Conservation (phyloP, 2,329 filamentous ascomycete genomes). For the Alternaria tenuissima region DNA sequence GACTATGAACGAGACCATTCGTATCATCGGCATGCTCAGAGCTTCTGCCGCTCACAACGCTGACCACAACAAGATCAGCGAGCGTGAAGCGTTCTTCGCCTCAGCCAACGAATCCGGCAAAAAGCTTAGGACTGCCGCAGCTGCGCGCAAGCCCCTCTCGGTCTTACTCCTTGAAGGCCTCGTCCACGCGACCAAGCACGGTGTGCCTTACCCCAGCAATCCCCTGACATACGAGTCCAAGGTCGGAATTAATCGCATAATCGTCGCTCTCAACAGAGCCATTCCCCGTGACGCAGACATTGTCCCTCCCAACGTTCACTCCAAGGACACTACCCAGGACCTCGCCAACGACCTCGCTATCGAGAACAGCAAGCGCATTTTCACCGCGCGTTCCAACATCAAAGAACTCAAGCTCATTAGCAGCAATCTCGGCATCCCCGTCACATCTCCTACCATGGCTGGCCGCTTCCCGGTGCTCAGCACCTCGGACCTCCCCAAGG, state of each 20-base stretch:
- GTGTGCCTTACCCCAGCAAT: slow-evolving; percentile 17
- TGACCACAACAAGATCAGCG: slow-evolving; percentile 29
- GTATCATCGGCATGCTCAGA: slow-evolving; percentile 35
- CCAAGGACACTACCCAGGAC: slow-evolving; percentile 20
- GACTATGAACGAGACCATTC: slow-evolving; percentile 34
- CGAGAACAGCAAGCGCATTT: slow-evolving; percentile 32
- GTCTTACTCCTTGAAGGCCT: slow-evolving; percentile 29
- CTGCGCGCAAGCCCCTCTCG: slow-evolving; percentile 14
- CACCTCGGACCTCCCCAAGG: slow-evolving; percentile 62
- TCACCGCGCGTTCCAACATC: slow-evolving; percentile 21
- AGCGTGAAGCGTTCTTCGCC: slow-evolving; percentile 10
- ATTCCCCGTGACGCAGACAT: slow-evolving; percentile 9
- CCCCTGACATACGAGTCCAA: slow-evolving; percentile 26
- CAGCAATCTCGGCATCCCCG: slow-evolving; percentile 2
- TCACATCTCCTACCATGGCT: slow-evolving; percentile 32
- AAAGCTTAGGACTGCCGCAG: slow-evolving; percentile 10
- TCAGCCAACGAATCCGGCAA: slow-evolving; percentile 1
- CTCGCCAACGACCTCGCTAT: slow-evolving; percentile 31
- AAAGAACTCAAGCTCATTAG: slow-evolving; percentile 9
- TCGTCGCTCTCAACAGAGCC: slow-evolving; percentile 26
- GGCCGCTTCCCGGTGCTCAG: slow-evolving; percentile 46
- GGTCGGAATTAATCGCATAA: slow-evolving; percentile 23
- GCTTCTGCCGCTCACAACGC: slow-evolving; percentile 32
- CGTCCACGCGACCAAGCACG: slow-evolving; percentile 22
- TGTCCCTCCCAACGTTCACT: not conserved